Base-by-base conservation (phyloP, 75 land plant species). In the Picea glauca region DNA sequence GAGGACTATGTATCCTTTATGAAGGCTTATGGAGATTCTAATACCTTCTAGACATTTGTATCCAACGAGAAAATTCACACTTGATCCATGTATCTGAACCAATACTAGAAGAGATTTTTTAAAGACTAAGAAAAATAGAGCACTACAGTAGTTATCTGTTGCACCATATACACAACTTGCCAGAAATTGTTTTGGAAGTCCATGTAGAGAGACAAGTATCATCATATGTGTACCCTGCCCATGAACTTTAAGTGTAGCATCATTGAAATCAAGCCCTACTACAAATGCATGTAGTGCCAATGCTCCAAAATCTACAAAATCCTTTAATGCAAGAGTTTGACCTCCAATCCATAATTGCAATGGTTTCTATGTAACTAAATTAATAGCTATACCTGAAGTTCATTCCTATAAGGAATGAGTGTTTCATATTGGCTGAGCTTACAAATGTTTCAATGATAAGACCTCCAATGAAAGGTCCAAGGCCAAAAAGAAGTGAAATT, bases 241-340 rank as follows among this genome's bases (percentile, higher is more conserved):
- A 80, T 91, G 91, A 74, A 93, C 95, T 80, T 91, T 92, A 20
- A 92, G 89, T 12, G 99, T 95, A 33, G 98, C 99, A 21, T 94
- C 98, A 58, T 98, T 98, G 46, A 96, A 80, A 12, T 95, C 95
- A 60, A 96, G 90, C 17, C 99, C 99, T 76, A 94, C 99, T 13
- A 88, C 85, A 59, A 96, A 85, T 4, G 95, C 93, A 82, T 96
- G 95, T 7, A 96, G 50, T 33, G 88, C 91, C 56, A 96, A 77
- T 17, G 88, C 86, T 58, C 86, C 85, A 75, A 92, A 88, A 66
- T 95, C 93, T 17, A 92, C 65, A 76, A 87, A 83, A 75, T 93
- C 84, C 58, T 93, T 89, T 23, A 87, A 85, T 5, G 89, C 87
- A 62, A 85, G 77, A 20, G 79, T 84, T 77, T 93, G 91, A 23